Evolutionary conservation across 2,329 filamentous ascomycete species (phyloP).

Genomic region (Pseudogymnoascus sp.): DNA sequence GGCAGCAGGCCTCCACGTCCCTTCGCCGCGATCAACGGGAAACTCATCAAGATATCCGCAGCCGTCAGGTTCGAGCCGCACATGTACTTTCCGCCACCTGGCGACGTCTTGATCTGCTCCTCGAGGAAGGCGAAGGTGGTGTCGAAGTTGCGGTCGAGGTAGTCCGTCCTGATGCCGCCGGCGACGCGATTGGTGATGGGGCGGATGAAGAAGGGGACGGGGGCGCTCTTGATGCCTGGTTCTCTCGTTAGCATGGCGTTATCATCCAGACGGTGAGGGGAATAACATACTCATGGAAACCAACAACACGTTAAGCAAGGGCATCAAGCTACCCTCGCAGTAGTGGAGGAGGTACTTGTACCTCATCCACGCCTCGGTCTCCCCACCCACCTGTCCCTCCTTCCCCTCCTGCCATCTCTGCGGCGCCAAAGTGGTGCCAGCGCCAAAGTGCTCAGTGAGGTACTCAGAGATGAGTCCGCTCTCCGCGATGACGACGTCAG

Average conservation of each 20-base stretch:
- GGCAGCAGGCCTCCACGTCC: conserved; percentile 29
- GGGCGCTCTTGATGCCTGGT: conserved; percentile 43
- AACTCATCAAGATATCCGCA: conserved; percentile 45
- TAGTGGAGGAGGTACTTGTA: conserved; percentile 72
- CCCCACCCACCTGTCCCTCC: conserved; percentile 48
- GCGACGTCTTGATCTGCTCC: conserved; percentile 37
- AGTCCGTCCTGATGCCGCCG: conserved; percentile 34
- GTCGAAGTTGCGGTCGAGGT: conserved; percentile 38
- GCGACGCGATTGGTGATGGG: conserved; percentile 52
- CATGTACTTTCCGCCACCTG: conserved; percentile 40
- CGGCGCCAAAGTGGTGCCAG: conserved; percentile 41
- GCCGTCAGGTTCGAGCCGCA: conserved; percentile 40
- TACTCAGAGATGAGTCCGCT: conserved; percentile 77
- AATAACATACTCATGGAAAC: conserved; percentile 43
- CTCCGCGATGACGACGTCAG: conserved; percentile 64
- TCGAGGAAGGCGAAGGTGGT: conserved; percentile 44
- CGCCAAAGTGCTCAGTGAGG: conserved; percentile 55
- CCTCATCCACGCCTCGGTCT: conserved; percentile 52
- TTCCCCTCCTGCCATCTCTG: conserved; percentile 48
- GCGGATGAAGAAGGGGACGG: conserved; percentile 61
- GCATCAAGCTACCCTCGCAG: conserved; percentile 76
- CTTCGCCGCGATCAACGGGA: conserved; percentile 39
- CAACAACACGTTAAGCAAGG: conserved; percentile 54
- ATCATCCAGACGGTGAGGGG: neutral
- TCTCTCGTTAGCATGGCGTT: neutral